Base-by-base conservation (phyloP, 306 rosid genomes). In the Glycine soja region DNA sequence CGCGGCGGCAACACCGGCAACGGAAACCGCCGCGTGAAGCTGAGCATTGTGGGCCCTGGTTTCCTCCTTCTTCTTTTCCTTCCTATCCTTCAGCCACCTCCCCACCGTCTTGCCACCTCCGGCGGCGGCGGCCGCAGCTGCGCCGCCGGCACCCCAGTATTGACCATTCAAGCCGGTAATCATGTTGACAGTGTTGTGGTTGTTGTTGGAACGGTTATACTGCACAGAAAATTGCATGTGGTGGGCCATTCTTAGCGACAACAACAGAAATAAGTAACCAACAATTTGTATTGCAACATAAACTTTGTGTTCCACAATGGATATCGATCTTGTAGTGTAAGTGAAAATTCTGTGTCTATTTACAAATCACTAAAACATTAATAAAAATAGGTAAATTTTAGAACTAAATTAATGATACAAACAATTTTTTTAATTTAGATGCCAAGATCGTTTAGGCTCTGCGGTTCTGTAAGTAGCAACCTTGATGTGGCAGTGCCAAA, bases 71-170 rank as follows among this genome's bases (percentile, higher is more conserved):
- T 94, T 96, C 88, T 91, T 96, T 87, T 96, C 99, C 89, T 80
- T 96, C 87, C 99, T 84, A n/a, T 96, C 98, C 93, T 93, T 96
- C 16, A 96, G 85, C 99, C 99, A 96, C 89, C 99, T 86, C 6
- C 99, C 99, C 0, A 96, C 94, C 8, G 98, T 93, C 90, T 92
- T 96, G 0, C 97, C 94, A 0, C 97, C 89, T 0, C 86, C 65
- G 1, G 76, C 62, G 0, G 79, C 47, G 3, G 84, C 73, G 0
- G 82, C 52, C 0, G 86, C 74, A 30, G 88, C 54, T 0, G 84
- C 74, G 0, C 79, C 53, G 0, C 85, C 74, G 40, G 88, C 54
- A 0, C 83, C 76, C 61, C 99, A 78, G 71, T 65, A 88, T 57
- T 88, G 93, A 57, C 82, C 38, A 7, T 83, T 88, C 50, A 81